Evolutionary conservation across 2,329 filamentous ascomycete species (phyloP).

Genomic region (Moelleriella libera): DNA sequence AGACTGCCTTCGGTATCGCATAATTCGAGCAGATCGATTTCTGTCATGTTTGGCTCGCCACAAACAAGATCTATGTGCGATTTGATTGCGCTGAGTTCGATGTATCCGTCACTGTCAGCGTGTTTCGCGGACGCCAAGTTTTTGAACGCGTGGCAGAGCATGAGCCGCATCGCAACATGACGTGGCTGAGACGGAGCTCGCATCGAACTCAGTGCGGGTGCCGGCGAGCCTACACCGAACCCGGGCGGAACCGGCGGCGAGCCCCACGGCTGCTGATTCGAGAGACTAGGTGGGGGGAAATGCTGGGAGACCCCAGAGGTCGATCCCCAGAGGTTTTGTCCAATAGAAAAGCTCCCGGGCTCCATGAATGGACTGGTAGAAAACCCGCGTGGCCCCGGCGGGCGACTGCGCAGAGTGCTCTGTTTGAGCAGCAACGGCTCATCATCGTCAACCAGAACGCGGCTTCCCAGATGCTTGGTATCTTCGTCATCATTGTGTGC

Average conservation of each 20-base stretch:
- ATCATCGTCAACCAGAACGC: slow-evolving; percentile 70
- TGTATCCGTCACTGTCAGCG: slow-evolving; percentile 46
- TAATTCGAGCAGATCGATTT: slow-evolving; percentile 64
- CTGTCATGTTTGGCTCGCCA: slow-evolving; percentile 19
- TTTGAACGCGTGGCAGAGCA: slow-evolving; percentile 70
- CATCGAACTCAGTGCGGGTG: slow-evolving; percentile 13
- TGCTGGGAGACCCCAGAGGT: slow-evolving; percentile 15
- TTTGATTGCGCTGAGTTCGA: slow-evolving; percentile 54
- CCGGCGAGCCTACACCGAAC: slow-evolving; percentile 18
- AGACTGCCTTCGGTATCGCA: slow-evolving; percentile 82
- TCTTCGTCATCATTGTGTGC: slow-evolving; percentile 47
- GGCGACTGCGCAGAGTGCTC: slow-evolving; percentile 28
- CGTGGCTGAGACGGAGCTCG: slow-evolving; percentile 37
- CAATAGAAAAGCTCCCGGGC: slow-evolving; percentile 19
- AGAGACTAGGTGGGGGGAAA: slow-evolving; percentile 31
- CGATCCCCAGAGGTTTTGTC: slow-evolving; percentile 27
- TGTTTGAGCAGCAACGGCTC: slow-evolving; percentile 29
- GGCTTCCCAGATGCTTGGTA: slow-evolving; percentile 75
- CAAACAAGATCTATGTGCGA: slow-evolving; percentile 46
- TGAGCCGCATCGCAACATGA: slow-evolving; percentile 53
- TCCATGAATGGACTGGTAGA: slow-evolving; percentile 27
- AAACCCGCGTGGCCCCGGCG: slow-evolving; percentile 34
- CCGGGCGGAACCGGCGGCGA: slow-evolving; percentile 17
- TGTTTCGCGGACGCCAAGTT: slow-evolving; percentile 26
- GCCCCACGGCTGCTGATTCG: slow-evolving; percentile 22